phyloP scores from a whole-genome alignment of 2,329 filamentous ascomycete species.

The Nectriaceae sp. region DNA sequence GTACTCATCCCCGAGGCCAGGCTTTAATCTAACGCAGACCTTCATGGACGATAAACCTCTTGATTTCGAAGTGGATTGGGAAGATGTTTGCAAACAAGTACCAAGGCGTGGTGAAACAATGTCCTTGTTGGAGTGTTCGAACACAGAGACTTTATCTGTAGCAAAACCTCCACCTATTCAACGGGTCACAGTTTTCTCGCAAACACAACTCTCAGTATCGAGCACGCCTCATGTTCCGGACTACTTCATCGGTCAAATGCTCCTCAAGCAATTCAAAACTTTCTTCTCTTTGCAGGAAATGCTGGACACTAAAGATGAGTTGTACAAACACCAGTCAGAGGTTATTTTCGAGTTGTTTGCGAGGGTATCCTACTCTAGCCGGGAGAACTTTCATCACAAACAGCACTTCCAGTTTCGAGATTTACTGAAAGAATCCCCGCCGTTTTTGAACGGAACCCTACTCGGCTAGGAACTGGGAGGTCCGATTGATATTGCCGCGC shows the following conservation, averaged over 20 bases:
- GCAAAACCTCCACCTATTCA: neutral
- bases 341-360: slow-evolving; percentile 65
- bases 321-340: slow-evolving; percentile 34
- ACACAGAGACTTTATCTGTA: too few relatives aligned
- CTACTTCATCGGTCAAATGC: slow-evolving; percentile 2
- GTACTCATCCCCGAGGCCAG: slow-evolving; percentile 31
- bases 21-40: neutral
- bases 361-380: slow-evolving; percentile 57
- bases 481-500: slow-evolving; percentile 25
- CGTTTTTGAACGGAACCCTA: slow-evolving; percentile 43
- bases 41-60: too few relatives aligned
- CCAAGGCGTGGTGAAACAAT: too few relatives aligned
- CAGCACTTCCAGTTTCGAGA: slow-evolving; percentile 68
- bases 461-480: slow-evolving; percentile 29
- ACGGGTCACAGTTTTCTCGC: neutral
- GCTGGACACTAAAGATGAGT: slow-evolving; percentile 44
- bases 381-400: slow-evolving; percentile 49
- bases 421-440: slow-evolving; percentile 59
- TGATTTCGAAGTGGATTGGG: too few relatives aligned
- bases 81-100: too few relatives aligned
- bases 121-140: too few relatives aligned
- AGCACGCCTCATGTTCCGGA: slow-evolving; percentile 1
- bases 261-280: slow-evolving; percentile 36
- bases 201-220: slow-evolving; percentile 6
- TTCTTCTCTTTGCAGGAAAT: slow-evolving; percentile 68